phyloP scores from a whole-genome alignment of 73 alveolate species.

The Tetrahymena elliotti region DNA sequence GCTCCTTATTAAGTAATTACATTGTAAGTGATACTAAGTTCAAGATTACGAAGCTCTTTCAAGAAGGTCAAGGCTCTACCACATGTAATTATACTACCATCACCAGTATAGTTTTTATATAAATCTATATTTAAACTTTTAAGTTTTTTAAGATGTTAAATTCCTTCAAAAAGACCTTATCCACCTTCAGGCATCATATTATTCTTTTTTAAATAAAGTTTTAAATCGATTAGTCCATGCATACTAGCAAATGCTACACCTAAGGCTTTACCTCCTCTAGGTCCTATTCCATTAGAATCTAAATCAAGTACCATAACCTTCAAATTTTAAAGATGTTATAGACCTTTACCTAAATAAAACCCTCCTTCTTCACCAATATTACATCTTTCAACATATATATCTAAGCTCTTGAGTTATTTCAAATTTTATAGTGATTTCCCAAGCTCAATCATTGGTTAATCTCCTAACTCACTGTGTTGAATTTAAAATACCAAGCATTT shows the following conservation, averaged over 20 bases:
- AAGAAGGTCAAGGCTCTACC: neutral
- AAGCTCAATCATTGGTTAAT: neutral
- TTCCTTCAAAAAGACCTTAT: neutral
- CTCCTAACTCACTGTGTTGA: neutral
- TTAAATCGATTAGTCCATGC: neutral
- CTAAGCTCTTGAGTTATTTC: neutral
- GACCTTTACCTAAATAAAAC: neutral
- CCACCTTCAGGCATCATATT: neutral
- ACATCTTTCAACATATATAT: neutral
- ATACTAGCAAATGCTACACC: neutral
- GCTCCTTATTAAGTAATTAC: neutral
- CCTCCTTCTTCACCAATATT: neutral
- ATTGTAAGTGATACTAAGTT: neutral
- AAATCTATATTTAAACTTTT: neutral
- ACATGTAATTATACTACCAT: neutral
- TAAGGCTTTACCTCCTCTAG: neutral
- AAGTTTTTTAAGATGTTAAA: neutral
- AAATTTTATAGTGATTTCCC: neutral
- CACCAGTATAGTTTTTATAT: neutral
- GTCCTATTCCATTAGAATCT: neutral
- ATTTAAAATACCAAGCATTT: neutral
- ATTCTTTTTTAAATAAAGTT: neutral
- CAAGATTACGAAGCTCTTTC: neutral
- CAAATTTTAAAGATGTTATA: neutral
- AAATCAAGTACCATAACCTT: neutral